A percentile compares a stretch with the other conserved stretches of the same genome.
These are phyloP conservation scores for Phytophthora pisi DNA, from an alignment of 352 stramenopile species.

Conservation along the genomic window DNA sequence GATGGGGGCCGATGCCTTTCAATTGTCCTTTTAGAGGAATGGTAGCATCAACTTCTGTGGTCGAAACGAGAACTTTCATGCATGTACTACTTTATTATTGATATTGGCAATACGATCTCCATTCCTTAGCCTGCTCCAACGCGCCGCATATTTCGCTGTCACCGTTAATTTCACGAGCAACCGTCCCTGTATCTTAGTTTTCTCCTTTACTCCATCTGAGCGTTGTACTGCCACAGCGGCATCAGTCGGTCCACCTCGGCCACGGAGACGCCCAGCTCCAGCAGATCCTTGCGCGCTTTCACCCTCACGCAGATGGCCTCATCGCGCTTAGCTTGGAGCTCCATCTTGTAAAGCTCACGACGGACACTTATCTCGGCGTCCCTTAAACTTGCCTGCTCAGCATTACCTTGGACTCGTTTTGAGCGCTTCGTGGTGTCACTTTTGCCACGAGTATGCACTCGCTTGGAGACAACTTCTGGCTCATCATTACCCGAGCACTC, in stretches of 20 bases:
- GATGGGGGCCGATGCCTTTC: no score
- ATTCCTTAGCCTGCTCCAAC: no score
- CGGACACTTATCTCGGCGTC: slow-evolving; percentile 7
- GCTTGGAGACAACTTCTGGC: neutral
- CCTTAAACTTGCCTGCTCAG: neutral
- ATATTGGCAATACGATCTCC: neutral
- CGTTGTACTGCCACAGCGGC: slow-evolving; percentile 19
- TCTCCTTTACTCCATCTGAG: neutral
- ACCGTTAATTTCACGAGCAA: no score
- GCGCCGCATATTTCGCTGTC: no score
- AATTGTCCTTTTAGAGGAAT: no score
- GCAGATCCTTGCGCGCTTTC: slow-evolving; percentile 42
- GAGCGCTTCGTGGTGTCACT: neutral
- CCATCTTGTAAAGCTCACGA: slow-evolving; percentile 38
- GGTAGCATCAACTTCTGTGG: no score
- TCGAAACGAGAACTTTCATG: no score
- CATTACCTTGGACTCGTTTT: neutral
- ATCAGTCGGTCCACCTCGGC: slow-evolving; percentile 40
- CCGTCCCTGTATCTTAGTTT: neutral
- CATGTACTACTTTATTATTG: no score
- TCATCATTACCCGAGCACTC: neutral
- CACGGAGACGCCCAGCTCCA: slow-evolving; percentile 38
- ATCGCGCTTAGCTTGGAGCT: slow-evolving; percentile 43
- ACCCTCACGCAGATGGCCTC: slow-evolving; percentile 41
- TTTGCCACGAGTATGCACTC: neutral